These are phyloP conservation scores for Talaromyces sp. DNA, from an alignment of 2,329 filamentous ascomycete genomes.

Conservation along the genomic window DNA sequence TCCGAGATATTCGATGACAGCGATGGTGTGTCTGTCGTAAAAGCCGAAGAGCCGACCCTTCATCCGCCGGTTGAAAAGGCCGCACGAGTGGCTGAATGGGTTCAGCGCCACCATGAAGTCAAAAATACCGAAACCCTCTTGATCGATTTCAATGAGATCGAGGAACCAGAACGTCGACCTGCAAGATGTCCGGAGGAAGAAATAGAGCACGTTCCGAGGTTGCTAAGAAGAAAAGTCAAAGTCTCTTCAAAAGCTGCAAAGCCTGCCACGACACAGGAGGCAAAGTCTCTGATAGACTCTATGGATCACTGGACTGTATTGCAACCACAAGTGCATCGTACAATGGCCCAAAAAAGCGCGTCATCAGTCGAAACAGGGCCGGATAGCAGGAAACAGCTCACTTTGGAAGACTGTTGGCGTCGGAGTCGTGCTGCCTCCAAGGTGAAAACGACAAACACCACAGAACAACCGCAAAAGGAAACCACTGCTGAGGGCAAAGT, in stretches of 20 bases:
- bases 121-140: background rate
- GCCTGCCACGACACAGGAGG: background rate
- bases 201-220: background rate
- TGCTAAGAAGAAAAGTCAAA: background rate
- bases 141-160: background rate
- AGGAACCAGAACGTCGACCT: background rate
- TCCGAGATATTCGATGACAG: background rate
- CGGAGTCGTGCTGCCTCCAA: background rate
- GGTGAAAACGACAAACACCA: background rate
- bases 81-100: constrained; percentile 3
- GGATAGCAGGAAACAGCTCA: constrained; percentile 20
- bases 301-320: background rate
- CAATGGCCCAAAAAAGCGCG: constrained; percentile 25
- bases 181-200: background rate
- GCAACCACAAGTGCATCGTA: constrained; percentile 17
- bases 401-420: constrained; percentile 26
- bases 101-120: background rate
- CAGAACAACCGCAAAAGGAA: background rate
- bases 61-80: background rate
- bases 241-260: background rate
- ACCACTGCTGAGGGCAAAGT: background rate
- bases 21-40: background rate
- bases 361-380: constrained; percentile 14
- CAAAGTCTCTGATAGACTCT: background rate
- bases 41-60: background rate